phyloP scores from a whole-genome alignment of 164 flowering plant species.

The Echeveria elegans region DNA sequence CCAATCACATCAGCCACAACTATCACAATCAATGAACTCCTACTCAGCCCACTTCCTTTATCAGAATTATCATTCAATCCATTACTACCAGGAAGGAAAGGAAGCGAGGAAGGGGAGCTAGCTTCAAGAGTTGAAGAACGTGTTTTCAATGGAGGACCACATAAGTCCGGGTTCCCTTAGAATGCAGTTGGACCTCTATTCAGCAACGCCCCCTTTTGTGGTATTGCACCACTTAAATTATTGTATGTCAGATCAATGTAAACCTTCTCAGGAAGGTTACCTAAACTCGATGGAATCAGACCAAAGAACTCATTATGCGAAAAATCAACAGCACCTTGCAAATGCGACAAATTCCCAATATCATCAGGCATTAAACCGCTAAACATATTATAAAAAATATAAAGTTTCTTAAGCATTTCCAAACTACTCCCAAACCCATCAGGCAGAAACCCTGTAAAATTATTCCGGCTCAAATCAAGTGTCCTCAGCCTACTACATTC shows the following conservation, averaged over 20 bases:
- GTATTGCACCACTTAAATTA: not conserved
- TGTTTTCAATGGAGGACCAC: not conserved
- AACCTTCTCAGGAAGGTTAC: not conserved
- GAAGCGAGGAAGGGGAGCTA: not conserved
- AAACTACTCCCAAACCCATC: no score
- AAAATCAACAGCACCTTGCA: not conserved
- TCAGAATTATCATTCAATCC: slow-evolving; percentile 25
- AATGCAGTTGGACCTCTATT: not conserved
- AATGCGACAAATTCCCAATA: not conserved
- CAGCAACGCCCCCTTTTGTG: not conserved
- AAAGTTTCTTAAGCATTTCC: no score
- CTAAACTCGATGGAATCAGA: not conserved
- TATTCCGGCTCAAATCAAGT: no score
- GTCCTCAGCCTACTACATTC: no score
- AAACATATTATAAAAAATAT: no score
- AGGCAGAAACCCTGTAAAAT: no score
- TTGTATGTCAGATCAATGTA: not conserved
- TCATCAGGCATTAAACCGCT: not conserved
- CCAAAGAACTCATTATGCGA: not conserved
- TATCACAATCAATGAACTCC: slow-evolving; percentile 43
- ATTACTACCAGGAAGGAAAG: slow-evolving; percentile 8
- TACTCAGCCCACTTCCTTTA: slow-evolving; percentile 47
- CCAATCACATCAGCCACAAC: slow-evolving; percentile 60
- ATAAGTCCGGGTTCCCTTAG: not conserved
- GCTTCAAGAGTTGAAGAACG: not conserved